These are phyloP conservation scores for Phalaenopsis aphrodite DNA, from an alignment of 106 monocot genomes.

Conservation along the genomic window DNA sequence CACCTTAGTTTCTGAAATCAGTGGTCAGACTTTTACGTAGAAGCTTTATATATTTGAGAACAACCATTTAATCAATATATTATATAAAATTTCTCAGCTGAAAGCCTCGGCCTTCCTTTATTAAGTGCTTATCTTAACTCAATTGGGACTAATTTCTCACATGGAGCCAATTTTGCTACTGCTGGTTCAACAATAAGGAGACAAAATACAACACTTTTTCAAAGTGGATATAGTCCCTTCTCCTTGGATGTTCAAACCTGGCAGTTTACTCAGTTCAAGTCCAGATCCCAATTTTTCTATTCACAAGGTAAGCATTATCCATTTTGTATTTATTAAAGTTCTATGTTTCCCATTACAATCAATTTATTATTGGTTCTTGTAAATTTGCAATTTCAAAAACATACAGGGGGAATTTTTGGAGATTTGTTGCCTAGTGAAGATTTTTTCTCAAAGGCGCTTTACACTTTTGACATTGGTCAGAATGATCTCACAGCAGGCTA, in stretches of 20 bases:
- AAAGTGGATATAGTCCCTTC: constrained; percentile 18
- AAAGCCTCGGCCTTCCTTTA: constrained; percentile 14
- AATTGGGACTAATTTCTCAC: constrained; percentile 14
- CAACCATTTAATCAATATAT: neutral
- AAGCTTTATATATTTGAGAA: neutral
- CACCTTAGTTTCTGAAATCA: neutral
- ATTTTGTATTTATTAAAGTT: neutral
- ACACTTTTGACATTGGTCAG: constrained; percentile 36
- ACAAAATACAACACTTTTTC: constrained; percentile 12
- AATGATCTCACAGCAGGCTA: constrained; percentile 32
- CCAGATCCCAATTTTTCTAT: constrained; percentile 8
- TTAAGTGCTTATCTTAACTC: constrained; percentile 17
- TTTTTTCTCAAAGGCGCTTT: constrained; percentile 20
- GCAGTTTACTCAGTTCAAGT: constrained; percentile 16
- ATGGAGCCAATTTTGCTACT: constrained; percentile 25
- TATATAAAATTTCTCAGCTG: constrained; percentile 3
- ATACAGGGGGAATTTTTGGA: constrained; percentile 21
- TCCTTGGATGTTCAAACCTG: constrained; percentile 20
- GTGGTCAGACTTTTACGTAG: neutral
- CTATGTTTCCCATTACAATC: neutral
- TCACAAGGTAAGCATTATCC: neutral
- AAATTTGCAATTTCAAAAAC: neutral
- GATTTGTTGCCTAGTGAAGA: constrained; percentile 22
- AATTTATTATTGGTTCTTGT: neutral
- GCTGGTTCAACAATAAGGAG: constrained; percentile 18